Percentiles rank a stretch among this genome's conserved stretches.
phyloP scores from a whole-genome alignment of 225 moss, liverwort and hornwort species.

The Pleurozium schreberi region DNA sequence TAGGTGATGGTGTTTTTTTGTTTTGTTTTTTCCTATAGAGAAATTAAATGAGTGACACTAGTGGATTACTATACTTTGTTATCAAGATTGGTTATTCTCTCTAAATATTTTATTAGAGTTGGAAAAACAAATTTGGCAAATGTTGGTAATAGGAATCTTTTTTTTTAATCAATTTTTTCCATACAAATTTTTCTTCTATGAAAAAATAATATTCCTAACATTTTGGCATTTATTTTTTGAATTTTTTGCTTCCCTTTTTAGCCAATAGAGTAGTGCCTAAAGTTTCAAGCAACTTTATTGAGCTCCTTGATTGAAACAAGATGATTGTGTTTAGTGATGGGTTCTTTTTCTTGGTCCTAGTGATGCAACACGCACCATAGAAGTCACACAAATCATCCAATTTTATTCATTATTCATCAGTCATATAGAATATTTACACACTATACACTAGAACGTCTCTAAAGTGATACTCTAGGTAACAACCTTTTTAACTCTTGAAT shows the following conservation, averaged over 20 bases:
- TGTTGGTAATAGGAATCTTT: neutral
- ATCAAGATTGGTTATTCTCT: rapidly evolving
- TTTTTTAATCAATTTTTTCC: rapidly evolving
- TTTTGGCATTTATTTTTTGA: rapidly evolving
- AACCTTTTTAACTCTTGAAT: too few relatives aligned
- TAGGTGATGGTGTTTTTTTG: neutral
- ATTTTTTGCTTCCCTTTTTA: rapidly evolving
- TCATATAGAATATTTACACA: neutral
- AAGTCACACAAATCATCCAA: neutral
- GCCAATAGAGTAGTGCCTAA: rapidly evolving
- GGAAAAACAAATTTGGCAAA: rapidly evolving
- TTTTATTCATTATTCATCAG: neutral
- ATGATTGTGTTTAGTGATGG: neutral
- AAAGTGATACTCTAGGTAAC: too few relatives aligned
- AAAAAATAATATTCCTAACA: neutral
- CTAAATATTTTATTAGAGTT: neutral
- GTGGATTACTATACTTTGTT: rapidly evolving
- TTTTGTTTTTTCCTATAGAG: neutral
- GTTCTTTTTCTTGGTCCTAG: neutral
- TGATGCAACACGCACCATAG: rapidly evolving
- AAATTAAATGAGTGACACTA: neutral
- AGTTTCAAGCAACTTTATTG: neutral
- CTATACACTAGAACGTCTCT: neutral
- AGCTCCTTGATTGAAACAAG: rapidly evolving
- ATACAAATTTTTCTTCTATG: rapidly evolving